These are phyloP conservation scores for Circinella umbellata DNA, from an alignment of 371 early-diverging fungal species.

Conservation along the genomic window DNA sequence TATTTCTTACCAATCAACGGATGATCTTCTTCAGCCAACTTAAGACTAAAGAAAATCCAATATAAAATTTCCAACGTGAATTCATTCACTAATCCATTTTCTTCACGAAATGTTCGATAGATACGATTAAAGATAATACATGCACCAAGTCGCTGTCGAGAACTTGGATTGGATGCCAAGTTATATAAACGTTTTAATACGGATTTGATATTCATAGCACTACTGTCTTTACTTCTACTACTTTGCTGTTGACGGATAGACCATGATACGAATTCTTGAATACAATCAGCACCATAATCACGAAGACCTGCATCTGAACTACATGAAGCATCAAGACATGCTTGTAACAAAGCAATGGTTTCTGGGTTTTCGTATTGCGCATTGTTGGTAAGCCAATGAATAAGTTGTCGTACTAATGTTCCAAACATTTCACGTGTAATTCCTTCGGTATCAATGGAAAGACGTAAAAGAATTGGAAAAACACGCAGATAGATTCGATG, in stretches of 20 bases:
- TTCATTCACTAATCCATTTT: constrained; percentile 59
- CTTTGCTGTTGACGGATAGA: constrained; percentile 67
- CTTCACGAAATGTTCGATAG: constrained; percentile 71
- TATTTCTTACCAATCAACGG: constrained; percentile 48
- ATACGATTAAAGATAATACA: constrained; percentile 74
- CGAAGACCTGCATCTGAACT: constrained; percentile 62
- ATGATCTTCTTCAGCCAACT: constrained; percentile 68
- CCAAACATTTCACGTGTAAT: constrained; percentile 71
- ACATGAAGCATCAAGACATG: constrained; percentile 73
- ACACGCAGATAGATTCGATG: constrained; percentile 64
- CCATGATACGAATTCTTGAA: constrained; percentile 77
- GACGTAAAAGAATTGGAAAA: constrained; percentile 72
- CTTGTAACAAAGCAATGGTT: constrained; percentile 69
- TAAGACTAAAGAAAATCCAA: constrained; percentile 67
- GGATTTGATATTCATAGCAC: constrained; percentile 70
- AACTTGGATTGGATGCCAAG: constrained; percentile 63
- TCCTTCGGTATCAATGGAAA: constrained; percentile 77
- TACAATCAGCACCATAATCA: constrained; percentile 78
- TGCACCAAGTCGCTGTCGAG: constrained; percentile 74
- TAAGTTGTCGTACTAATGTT: constrained; percentile 66
- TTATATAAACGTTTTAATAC: constrained; percentile 71
- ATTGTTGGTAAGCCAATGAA: constrained; percentile 84
- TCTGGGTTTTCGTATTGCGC: constrained; percentile 78
- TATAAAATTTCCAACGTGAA: constrained; percentile 75
- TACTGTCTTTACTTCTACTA: constrained; percentile 39